Conservation (phyloP, 1,284 basidiomycete genomes). For the Cutaneotrichosporon mucoides region DNA sequence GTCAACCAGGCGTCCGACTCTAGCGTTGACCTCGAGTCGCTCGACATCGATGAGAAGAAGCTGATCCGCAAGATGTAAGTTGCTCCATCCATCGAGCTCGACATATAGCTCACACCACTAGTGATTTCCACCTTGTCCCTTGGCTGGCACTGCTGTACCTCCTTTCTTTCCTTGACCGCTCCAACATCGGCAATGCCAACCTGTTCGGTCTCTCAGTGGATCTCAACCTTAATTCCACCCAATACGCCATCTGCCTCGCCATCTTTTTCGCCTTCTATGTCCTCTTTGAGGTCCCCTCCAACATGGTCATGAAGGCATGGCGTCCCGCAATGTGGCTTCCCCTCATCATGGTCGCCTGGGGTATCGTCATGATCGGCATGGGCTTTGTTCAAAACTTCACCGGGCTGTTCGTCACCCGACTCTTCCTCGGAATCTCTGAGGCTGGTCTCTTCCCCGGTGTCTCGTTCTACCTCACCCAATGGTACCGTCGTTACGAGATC, state of each 20-base stretch:
- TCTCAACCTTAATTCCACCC: constrained; percentile 22
- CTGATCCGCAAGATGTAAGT: constrained; percentile 17
- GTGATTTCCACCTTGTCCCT: constrained; percentile 30
- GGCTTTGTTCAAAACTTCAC: constrained; percentile 46
- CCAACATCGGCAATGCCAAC: constrained; percentile 8
- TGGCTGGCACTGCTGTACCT: constrained; percentile 59
- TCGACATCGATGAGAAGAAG: constrained; percentile 10
- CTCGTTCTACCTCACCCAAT: constrained; percentile 39
- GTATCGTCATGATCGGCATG: constrained; percentile 48
- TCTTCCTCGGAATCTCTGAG: constrained; percentile 37
- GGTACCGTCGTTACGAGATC: constrained; percentile 43
- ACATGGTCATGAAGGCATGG: constrained; percentile 54
- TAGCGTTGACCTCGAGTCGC: constrained; percentile 1
- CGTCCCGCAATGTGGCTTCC: constrained; percentile 33
- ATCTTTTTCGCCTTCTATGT: constrained; percentile 46
- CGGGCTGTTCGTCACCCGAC: constrained; percentile 38
- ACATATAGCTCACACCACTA: constrained; percentile 1
- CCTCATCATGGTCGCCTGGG: constrained; percentile 45
- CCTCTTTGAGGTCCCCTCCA: constrained; percentile 55
- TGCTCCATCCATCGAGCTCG: neutral
- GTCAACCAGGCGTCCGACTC: neutral
- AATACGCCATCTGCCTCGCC: constrained; percentile 35
- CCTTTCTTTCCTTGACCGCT: constrained; percentile 10
- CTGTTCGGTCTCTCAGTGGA: constrained; percentile 31
- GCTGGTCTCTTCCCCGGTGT: constrained; percentile 45